Evolutionary conservation across 371 early-diverging fungal species (phyloP).

Genomic region (Mucor velutinosus): DNA sequence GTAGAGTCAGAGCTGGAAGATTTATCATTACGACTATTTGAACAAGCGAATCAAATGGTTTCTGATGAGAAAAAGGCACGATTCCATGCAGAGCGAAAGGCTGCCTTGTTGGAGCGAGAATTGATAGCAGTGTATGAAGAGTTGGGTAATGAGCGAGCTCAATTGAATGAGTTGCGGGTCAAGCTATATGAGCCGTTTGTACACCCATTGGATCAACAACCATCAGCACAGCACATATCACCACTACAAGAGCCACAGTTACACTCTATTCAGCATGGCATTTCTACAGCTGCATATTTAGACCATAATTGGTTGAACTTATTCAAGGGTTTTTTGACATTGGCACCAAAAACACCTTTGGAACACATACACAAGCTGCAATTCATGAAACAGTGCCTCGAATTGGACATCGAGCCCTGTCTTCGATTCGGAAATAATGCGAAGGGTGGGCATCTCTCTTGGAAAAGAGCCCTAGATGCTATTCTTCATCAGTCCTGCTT

Average conservation of each 20-base stretch:
- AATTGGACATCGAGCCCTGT: slow-evolving; percentile 27
- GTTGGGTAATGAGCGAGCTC: slow-evolving; percentile 17
- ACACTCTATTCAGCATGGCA: background rate
- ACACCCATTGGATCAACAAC: background rate
- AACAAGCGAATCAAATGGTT: slow-evolving; percentile 39
- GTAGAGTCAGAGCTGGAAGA: slow-evolving; percentile 33
- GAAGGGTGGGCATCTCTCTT: background rate
- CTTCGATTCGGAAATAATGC: slow-evolving; percentile 20
- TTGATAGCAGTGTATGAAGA: slow-evolving; percentile 1
- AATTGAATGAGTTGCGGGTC: slow-evolving; percentile 20
- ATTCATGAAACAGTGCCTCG: slow-evolving; percentile 23
- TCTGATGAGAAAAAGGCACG: slow-evolving; percentile 22
- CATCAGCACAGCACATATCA: background rate
- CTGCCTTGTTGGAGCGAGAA: slow-evolving; percentile 1
- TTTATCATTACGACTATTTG: slow-evolving; percentile 26
- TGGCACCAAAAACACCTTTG: slow-evolving; percentile 9
- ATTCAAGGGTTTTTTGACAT: slow-evolving; percentile 20
- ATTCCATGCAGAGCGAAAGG: slow-evolving; percentile 10
- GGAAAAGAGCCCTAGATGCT: slow-evolving; percentile 10
- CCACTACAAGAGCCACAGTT: background rate
- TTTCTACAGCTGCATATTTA: background rate
- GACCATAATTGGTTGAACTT: slow-evolving; percentile 10
- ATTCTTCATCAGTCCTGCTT: slow-evolving; percentile 20
- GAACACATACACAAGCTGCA: slow-evolving; percentile 15
- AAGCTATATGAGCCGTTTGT: background rate